Conservation (phyloP, 345 rosid genomes). For the Orychophragmus violaceus region DNA sequence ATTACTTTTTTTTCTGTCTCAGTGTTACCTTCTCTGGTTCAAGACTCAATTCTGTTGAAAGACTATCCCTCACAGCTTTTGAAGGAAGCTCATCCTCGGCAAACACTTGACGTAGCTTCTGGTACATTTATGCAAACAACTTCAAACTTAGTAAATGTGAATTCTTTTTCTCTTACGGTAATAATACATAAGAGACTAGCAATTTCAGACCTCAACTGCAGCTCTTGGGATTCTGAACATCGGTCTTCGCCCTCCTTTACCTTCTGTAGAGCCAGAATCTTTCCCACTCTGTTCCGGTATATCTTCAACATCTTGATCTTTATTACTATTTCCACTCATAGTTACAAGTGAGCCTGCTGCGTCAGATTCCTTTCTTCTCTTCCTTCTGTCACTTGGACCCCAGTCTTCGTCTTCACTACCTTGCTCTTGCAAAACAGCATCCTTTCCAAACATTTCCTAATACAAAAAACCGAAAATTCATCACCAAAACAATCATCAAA, state of each 20-base stretch:
- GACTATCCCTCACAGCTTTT: slow-evolving; percentile 59
- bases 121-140: slow-evolving; percentile 30
- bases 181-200: slow-evolving; percentile 2
- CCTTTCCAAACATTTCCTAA: slow-evolving; percentile 99
- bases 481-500: slow-evolving; percentile 4
- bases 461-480: background rate
- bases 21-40: slow-evolving; percentile 68
- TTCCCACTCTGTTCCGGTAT: slow-evolving; percentile 30
- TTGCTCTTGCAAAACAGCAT: slow-evolving; percentile 60
- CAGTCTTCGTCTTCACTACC: slow-evolving; percentile 97
- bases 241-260: slow-evolving; percentile 45
- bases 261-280: slow-evolving; percentile 37
- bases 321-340: slow-evolving; percentile 51
- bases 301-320: slow-evolving; percentile 30
- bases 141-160: background rate
- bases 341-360: slow-evolving; percentile 66
- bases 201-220: slow-evolving; percentile 70
- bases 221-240: slow-evolving; percentile 59
- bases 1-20: background rate
- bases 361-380: slow-evolving; percentile 74
- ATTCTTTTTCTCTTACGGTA: background rate
- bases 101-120: slow-evolving; percentile 92
- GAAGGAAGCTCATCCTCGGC: slow-evolving; percentile 93
- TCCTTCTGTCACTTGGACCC: slow-evolving; percentile 84
- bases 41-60: slow-evolving; percentile 80